Evolutionary conservation across 257 asterid species (phyloP), one percentile per base, ranked within the genome.

Genomic region (Gentiana macrophylla): DNA sequence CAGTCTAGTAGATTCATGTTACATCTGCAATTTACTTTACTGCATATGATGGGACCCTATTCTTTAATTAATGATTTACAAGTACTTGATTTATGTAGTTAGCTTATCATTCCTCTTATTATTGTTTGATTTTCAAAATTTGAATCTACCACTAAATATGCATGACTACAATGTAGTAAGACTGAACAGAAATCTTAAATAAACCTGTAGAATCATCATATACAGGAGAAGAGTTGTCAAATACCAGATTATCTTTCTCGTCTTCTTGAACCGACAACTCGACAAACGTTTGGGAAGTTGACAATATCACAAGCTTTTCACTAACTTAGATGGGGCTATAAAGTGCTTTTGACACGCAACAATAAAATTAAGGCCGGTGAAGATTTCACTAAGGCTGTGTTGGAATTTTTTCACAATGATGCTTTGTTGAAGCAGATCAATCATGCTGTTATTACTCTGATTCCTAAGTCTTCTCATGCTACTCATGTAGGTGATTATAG

Each of bases 221-320:
- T 24, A 24, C 24, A 43, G 54, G 72, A 59, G 54, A 62, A 43
- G 57, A 61, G 34, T 52, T 46, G 6, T 55, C 47, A 37, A 41
- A 41, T 45, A 51, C 52, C 37, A 53, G 52, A 66, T 59, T 66
- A 53, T 44, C 57, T 48, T 56, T 63, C 62, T 56, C 79, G 59
- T 55, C 79, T 49, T 69, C 72, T 60, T 67, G 77, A 0, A 60
- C 65, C 34, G 64, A 55, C 61, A 57, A 70, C 73, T 66, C 78
- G 52, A 77, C 62, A 67, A 83, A 89, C 53, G 24, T 24, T 24
- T 24, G 24, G 24, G 24, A 24, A 24, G 24, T 24, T 24, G 24
- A 0, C 24, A 24, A 24, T 24, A 24, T 24, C 24, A 24, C 24
- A 24, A 24, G 24, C 24, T 24, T 24, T 24, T 24, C 24, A 24